Evolutionary conservation across 1,139 yeast genomes (phyloP).

Genomic region (Lodderomyces pseudojiufengensis): DNA sequence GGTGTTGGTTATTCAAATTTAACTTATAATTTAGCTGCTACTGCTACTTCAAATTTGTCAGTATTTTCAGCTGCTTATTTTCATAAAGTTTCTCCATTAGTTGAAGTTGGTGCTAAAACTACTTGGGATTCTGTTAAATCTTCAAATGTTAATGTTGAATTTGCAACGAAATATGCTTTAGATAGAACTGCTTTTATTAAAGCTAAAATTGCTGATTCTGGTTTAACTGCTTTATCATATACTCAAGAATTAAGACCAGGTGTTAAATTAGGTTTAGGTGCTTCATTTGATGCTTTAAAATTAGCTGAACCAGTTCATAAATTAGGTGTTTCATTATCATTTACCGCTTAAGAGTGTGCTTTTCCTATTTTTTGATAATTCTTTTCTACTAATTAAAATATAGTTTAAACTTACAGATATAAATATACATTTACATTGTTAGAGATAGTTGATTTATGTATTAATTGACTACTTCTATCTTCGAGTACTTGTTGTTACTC

Average conservation of each 20-base stretch:
- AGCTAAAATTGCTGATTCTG: slow-evolving; percentile 97
- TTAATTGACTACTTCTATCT: too few relatives aligned
- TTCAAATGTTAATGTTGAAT: slow-evolving; percentile 75
- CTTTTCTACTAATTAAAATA: too few relatives aligned
- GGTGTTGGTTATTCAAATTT: slow-evolving; percentile 93
- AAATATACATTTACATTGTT: too few relatives aligned
- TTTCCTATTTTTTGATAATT: too few relatives aligned
- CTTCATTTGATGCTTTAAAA: slow-evolving; percentile 94
- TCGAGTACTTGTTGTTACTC: too few relatives aligned
- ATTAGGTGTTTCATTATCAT: slow-evolving; percentile 91
- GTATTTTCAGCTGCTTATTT: slow-evolving; percentile 94
- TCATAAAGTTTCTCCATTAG: slow-evolving; percentile 88
- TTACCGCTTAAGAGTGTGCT: slow-evolving; percentile 87
- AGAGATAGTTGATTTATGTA: too few relatives aligned
- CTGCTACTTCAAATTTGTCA: slow-evolving; percentile 86
- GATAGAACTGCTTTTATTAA: slow-evolving; percentile 86
- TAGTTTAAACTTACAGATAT: too few relatives aligned
- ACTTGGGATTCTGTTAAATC: slow-evolving; percentile 84
- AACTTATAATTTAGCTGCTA: slow-evolving; percentile 80
- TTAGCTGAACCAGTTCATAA: slow-evolving; percentile 97
- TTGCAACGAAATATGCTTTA: slow-evolving; percentile 91
- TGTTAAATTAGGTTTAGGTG: slow-evolving; percentile 96
- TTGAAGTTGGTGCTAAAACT: slow-evolving; percentile 98
- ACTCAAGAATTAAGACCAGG: slow-evolving; percentile 96
- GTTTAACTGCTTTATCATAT: slow-evolving; percentile 91